Base-by-base conservation (phyloP, 495 filamentous ascomycete species). In the Aspergillus homomorphus region DNA sequence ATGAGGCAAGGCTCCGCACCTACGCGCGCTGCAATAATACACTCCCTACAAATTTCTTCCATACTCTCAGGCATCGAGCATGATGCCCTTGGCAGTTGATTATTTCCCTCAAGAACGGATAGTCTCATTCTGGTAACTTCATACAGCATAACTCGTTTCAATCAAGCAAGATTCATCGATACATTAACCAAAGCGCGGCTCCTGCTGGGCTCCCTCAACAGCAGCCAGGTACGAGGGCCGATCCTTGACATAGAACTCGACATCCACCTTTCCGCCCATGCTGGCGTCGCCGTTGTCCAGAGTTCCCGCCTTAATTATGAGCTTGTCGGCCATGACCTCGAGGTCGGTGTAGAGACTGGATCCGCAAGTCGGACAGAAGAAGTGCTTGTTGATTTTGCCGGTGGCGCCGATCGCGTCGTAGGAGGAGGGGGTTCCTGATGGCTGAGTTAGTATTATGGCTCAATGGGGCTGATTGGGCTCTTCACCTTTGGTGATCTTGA, bases 311-410 rank as follows among this genome's bases (percentile, higher is more conserved):
- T 81, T 79, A 41, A 81, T 45, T 33, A 68, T 68, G 14, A 69
- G 73, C 54, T 66, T 67, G n/a, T 77, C 75, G 9, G 78, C 70
- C 75, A 80, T 78, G 45, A 80, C 26, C 53, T 80, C 78, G 15
- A 80, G 62, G 58, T 75, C 70, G 24, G 75, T 80, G 51, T 77
- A 80, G 4, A 80, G 64, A 16, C 67, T 66, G 3, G 71, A 76
- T 12, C 78, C 78, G 60, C 78, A 73, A 54, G 50, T 74, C 18
- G 60, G 45, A 60, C 78, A 81, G 67, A 81, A 80, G 57, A 70
- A 80, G 57, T 80, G 77, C 60, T 77, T 76, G 61, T 80, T 81
- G 59, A 76, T 70, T 49, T 80, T 80, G 15, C 78, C 78, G 5
- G 66, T 69, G 30, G 58, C 65, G 3, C 76, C 78, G 3, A 51